These are phyloP conservation scores for Cinnamomum micranthum DNA, from an alignment of 164 flowering plant genomes.

Conservation along the genomic window DNA sequence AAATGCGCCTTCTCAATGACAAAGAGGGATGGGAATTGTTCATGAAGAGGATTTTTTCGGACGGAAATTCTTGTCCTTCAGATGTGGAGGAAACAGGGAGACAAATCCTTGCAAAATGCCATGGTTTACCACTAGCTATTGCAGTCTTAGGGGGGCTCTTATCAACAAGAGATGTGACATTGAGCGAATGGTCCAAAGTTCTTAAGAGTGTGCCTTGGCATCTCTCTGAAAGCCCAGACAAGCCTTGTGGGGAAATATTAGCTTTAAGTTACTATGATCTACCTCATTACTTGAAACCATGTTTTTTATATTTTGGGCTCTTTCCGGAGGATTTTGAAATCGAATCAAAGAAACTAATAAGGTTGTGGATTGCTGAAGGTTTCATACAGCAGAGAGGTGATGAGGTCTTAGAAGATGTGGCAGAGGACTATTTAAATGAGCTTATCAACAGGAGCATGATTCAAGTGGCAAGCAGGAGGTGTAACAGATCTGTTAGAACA, in stretches of 20 bases:
- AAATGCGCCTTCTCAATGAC: neutral
- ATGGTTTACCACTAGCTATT: constrained; percentile 50
- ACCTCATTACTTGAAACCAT: constrained; percentile 37
- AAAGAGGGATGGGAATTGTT: neutral
- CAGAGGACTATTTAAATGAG: constrained; percentile 41
- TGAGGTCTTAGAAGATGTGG: constrained; percentile 29
- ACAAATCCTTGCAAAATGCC: constrained; percentile 42
- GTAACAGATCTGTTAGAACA: constrained; percentile 24
- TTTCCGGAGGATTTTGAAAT: constrained; percentile 48
- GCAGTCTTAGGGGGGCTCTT: constrained; percentile 48
- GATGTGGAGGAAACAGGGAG: neutral
- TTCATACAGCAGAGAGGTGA: constrained; percentile 31
- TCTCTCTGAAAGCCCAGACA: no score
- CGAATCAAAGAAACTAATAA: constrained; percentile 27
- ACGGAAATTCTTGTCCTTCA: neutral
- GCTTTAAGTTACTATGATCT: constrained; percentile 47
- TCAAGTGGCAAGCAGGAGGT: constrained; percentile 37
- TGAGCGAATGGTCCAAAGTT: constrained; percentile 36
- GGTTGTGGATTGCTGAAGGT: constrained; percentile 59
- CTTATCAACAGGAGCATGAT: constrained; percentile 41
- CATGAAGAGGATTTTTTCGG: neutral
- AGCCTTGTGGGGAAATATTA: constrained; percentile 22
- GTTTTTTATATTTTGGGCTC: constrained; percentile 42
- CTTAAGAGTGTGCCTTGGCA: constrained; percentile 31
- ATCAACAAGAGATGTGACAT: constrained; percentile 22